Conservation (phyloP, 371 early-diverging fungal genomes). For the Saksenaea vasiformis region DNA sequence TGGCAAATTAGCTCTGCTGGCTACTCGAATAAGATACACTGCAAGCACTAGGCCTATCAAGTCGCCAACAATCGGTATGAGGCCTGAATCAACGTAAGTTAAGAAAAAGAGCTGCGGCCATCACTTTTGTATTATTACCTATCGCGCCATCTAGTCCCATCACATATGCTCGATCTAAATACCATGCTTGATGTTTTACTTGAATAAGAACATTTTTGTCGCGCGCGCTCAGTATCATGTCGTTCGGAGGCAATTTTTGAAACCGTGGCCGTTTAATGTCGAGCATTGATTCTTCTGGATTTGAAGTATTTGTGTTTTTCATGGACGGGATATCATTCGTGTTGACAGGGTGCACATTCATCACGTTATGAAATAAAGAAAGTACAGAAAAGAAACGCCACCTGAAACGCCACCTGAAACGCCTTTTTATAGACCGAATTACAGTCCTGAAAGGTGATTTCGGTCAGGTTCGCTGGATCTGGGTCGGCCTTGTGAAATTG, state of each 20-base stretch:
- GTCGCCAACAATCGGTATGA: slow-evolving; percentile 36
- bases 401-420: background rate
- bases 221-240: background rate
- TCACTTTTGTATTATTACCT: background rate
- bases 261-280: background rate
- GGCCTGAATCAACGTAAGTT: slow-evolving; percentile 5
- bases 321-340: background rate
- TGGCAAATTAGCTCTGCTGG: slow-evolving; percentile 24
- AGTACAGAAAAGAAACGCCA: background rate
- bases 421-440: background rate
- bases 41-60: slow-evolving; percentile 29
- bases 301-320: background rate
- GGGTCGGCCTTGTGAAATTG: too few relatives aligned
- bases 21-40: slow-evolving; percentile 18
- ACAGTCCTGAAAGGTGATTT: too few relatives aligned
- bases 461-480: too few relatives aligned
- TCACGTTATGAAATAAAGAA: background rate
- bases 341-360: background rate
- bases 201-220: background rate
- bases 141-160: background rate
- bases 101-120: background rate
- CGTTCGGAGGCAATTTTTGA: background rate
- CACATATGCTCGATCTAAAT: background rate
- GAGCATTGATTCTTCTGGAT: background rate
- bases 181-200: background rate